phyloP scores from a whole-genome alignment of 306 rosid genomes.

The Glycine soja region DNA sequence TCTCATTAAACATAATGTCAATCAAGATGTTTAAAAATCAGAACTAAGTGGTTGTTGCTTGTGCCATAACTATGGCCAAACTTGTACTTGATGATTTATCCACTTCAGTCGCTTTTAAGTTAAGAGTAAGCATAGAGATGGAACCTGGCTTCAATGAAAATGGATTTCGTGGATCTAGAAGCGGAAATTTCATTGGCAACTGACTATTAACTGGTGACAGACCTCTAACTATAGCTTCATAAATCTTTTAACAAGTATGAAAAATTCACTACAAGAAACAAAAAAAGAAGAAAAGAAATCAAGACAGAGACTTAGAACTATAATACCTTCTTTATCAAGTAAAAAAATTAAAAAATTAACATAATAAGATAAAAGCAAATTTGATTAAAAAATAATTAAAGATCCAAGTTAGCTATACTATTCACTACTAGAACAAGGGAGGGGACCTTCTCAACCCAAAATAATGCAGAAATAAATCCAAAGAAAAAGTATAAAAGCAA shows the following conservation, averaged over 20 bases:
- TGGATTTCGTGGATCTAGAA: constrained; percentile 77
- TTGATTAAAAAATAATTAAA: no score
- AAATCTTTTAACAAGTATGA: constrained; percentile 56
- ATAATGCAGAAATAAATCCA: constrained; percentile 36
- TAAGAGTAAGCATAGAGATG: constrained; percentile 46
- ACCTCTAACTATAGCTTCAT: constrained; percentile 85
- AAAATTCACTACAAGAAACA: constrained; percentile 23
- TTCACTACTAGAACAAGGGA: no score
- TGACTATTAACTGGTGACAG: constrained; percentile 69
- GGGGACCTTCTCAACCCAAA: no score
- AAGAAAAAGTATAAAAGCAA: constrained; percentile 14
- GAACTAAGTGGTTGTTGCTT: constrained; percentile 84
- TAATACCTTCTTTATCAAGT: constrained; percentile 77
- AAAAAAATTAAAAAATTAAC: no score
- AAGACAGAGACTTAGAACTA: constrained; percentile 17
- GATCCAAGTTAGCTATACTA: no score
- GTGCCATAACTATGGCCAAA: constrained; percentile 87
- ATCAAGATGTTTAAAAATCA: no score
- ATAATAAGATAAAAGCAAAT: no score
- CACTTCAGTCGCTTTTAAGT: constrained; percentile 60
- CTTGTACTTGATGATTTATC: constrained; percentile 67
- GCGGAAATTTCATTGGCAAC: constrained; percentile 72
- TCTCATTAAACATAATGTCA: no score
- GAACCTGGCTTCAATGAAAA: constrained; percentile 82
- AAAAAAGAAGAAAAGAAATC: constrained; percentile 16